Base-by-base conservation (phyloP, 495 filamentous ascomycete species). In the Penicillium lividum region DNA sequence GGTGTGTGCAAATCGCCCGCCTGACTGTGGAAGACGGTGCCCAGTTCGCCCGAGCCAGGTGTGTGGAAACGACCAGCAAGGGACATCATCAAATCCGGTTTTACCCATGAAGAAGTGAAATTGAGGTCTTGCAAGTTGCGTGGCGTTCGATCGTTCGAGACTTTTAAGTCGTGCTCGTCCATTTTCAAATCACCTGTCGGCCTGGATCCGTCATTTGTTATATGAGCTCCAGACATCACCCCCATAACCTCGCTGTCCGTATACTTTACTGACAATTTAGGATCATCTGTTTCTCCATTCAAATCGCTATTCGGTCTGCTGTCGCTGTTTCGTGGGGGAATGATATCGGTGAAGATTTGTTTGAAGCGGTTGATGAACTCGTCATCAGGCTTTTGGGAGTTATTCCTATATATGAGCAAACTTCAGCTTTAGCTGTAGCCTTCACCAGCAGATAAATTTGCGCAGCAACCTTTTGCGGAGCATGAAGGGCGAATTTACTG, bases 1-100 rank as follows among this genome's bases (percentile, higher is more conserved):
- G 93, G 93, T 5, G 93, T 96, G 64, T 96, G 93, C 30, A 97
- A 80, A 68, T 97, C 94, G 31, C 93, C 91, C 27, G 91, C 89
- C 69, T 92, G 89, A 55, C 79, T 85, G 70, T 94, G 92, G 59
- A 90, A 95, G 45, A 91, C 68, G 3, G 89, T 86, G 63, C 89
- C 92, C 45, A 88, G 85, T n/a, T 89, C 90, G 31, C 88, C 89
- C 3, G 92, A 90, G 1, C 90, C 94, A 2, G 93, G 93, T 0
- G 90, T 93, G 69, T 95, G 97, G 71, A 94, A 92, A 25, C 88
- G 91, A 64, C 86, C 89, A 56, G 86, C 87, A 59, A 94, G 89
- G 0, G 57, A 44, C 53, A 85, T 82, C 63, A 92, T 91, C 4
- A 90, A 86, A 65, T 84, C 90, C 13, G 92, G 86, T 60, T 97